Percentiles rank a stretch among this genome's conserved stretches.
Evolutionary conservation across 139 green algal genomes (phyloP).

Genomic region (Asterochloris sp.): DNA sequence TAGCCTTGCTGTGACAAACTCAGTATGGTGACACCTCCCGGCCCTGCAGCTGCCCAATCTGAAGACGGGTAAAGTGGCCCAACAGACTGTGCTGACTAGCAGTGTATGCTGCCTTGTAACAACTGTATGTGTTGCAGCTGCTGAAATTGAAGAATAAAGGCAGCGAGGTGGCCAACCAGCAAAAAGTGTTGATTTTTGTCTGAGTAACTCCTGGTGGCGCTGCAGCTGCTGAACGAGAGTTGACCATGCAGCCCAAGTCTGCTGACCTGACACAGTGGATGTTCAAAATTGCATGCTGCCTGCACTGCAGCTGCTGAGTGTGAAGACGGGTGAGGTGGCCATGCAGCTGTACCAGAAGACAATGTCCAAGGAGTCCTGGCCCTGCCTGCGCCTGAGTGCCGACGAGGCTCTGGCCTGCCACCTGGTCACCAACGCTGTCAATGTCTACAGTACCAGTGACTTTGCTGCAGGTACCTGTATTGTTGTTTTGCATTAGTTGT

Average conservation of each 20-base stretch:
- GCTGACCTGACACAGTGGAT: background rate
- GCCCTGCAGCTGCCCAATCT: too few species aligned
- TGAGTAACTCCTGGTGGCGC: background rate
- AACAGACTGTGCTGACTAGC: too few species aligned
- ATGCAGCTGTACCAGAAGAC: conserved; percentile 57
- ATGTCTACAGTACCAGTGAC: conserved; percentile 67
- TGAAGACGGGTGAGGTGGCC: conserved; percentile 31
- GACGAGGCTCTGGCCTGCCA: conserved; percentile 67
- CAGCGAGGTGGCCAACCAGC: background rate
- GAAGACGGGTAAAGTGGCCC: too few species aligned
- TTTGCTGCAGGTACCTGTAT: conserved; percentile 42
- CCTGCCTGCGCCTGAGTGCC: conserved; percentile 65
- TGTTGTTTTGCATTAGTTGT: background rate
- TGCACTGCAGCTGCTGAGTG: conserved; percentile 51
- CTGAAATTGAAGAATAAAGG: too few species aligned
- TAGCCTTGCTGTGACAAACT: too few species aligned
- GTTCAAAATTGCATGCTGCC: background rate
- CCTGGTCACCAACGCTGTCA: conserved; percentile 81
- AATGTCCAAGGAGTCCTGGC: conserved; percentile 65
- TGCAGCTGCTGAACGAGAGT: background rate
- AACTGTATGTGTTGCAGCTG: too few species aligned
- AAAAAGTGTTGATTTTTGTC: background rate
- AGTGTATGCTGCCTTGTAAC: too few species aligned
- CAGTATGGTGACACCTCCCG: too few species aligned
- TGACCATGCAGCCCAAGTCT: background rate